Evolutionary conservation across 2,329 filamentous ascomycete genomes (phyloP), one percentile per base, ranked within the genome.

Genomic region (Tolypocladium nubicola): DNA sequence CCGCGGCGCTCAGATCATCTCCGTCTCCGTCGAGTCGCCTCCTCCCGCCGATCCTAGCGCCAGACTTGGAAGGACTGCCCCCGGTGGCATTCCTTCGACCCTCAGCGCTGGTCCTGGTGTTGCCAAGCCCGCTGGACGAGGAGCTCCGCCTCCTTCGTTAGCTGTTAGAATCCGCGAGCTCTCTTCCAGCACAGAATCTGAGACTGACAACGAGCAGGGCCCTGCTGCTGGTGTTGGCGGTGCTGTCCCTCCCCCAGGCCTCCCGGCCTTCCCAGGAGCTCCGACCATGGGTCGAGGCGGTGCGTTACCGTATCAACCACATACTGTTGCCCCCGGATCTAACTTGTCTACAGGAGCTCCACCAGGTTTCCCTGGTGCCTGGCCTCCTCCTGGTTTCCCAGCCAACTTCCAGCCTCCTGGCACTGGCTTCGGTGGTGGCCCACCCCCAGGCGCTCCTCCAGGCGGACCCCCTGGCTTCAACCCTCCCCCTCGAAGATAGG

Each of bases 11-110:
- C 89, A 96, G 65, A 94, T 99, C 61, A 89, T 99, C 61, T 96
- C 92, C 26, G 84, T 96, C 60, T 96, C 93, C 10, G 92, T 97
- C 62, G 95, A 99, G 70, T 95, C 93, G 58, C 93, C 94, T 57
- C 94, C 94, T 52, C 93, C 95, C 11, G 90, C 92, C 67, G 94
- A 99, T 68, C 93, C 94, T 56, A 90, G 91, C 65, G 86, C 93
- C 53, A 84, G 94, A 74, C 82, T 99, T 61, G 94, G 92, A 68
- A 87, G 88, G 72, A 84, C 82, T 63, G 84, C 84, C 37, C 80
- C 87, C 38, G 83, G 86, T 59, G 87, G 86, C 58, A 79, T 83
- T 40, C 77, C 88, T 47, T 84, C 88, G 56, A 84, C 88, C 41
- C 79, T 97, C 64, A 81, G 87, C 60, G 84, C 90, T 64, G 94